Evolutionary conservation across 805 yeast species (phyloP).

Genomic region (Candida krabiensis): DNA sequence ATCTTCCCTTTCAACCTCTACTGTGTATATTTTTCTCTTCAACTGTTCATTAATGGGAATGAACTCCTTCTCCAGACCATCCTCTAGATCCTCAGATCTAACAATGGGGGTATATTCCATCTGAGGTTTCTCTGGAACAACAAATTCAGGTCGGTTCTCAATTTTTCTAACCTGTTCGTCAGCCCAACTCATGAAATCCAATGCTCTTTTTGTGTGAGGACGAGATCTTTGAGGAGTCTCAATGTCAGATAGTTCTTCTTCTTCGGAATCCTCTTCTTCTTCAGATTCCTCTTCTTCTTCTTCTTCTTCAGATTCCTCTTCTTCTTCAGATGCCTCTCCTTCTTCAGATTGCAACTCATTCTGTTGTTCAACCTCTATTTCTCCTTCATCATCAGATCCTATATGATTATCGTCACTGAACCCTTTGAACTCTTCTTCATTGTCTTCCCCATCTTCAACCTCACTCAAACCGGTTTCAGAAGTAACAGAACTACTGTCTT

Average conservation of each 20-base stretch:
- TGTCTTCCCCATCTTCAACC: slow-evolving; percentile 28
- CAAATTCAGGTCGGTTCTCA: slow-evolving; percentile 55
- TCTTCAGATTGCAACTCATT: slow-evolving; percentile 28
- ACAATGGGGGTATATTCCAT: slow-evolving; percentile 54
- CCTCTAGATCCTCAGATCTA: slow-evolving; percentile 71
- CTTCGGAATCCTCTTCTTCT: slow-evolving; percentile 33
- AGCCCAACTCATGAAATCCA: slow-evolving; percentile 87
- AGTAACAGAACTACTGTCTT: slow-evolving; percentile 15
- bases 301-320: slow-evolving; percentile 30
- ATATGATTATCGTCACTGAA: slow-evolving; percentile 26
- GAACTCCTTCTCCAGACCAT: slow-evolving; percentile 59
- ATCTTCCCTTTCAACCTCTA: slow-evolving; percentile 62
- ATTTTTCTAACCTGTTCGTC: slow-evolving; percentile 63
- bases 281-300: slow-evolving; percentile 36
- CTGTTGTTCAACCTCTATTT: slow-evolving; percentile 25
- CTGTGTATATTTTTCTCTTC: slow-evolving; percentile 63
- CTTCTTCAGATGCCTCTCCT: slow-evolving; percentile 33
- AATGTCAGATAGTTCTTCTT: slow-evolving; percentile 28
- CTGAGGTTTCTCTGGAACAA: slow-evolving; percentile 51
- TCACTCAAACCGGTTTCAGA: slow-evolving; percentile 25
- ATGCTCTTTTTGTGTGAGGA: slow-evolving; percentile 49
- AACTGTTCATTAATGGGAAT: slow-evolving; percentile 56
- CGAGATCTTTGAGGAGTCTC: slow-evolving; percentile 36
- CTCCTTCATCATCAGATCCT: slow-evolving; percentile 26
- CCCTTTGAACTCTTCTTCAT: slow-evolving; percentile 11